Conservation (phyloP, 148 eudicot species). For the Fagopyrum esculentum region DNA sequence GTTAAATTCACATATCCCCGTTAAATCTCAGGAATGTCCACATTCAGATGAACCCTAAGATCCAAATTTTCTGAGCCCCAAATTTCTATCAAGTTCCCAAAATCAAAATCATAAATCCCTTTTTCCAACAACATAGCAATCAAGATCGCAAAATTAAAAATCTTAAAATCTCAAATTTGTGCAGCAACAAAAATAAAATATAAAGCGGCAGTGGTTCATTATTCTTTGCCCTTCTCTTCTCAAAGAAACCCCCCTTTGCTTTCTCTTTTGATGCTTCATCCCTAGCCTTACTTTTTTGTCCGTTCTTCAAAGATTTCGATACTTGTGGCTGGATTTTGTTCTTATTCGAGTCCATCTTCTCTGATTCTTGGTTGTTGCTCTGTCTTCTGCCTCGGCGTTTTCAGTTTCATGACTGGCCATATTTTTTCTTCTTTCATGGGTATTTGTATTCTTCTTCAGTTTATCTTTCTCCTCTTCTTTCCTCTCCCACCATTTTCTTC, state of each 20-base stretch:
- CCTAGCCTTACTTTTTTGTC: slow-evolving; percentile 33
- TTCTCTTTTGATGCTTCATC: slow-evolving; percentile 19
- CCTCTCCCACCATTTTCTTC: slow-evolving; percentile 9
- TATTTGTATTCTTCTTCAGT: slow-evolving; percentile 8
- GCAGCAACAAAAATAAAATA: too few relatives aligned
- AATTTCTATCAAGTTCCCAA: too few relatives aligned
- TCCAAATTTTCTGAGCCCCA: too few relatives aligned
- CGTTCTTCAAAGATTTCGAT: slow-evolving; percentile 11
- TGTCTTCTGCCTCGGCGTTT: slow-evolving; percentile 12
- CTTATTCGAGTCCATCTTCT: not conserved
- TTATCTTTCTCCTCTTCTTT: slow-evolving; percentile 13
- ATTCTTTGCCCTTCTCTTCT: slow-evolving; percentile 37
- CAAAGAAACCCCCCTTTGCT: slow-evolving; percentile 16
- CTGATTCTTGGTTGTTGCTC: not conserved
- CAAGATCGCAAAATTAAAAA: too few relatives aligned
- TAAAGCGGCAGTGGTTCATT: slow-evolving; percentile 57
- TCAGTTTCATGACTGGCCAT: slow-evolving; percentile 10
- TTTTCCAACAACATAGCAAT: too few relatives aligned
- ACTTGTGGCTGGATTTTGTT: slow-evolving; percentile 10
- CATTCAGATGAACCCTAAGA: too few relatives aligned
- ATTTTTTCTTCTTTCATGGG: slow-evolving; percentile 20
- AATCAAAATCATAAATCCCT: too few relatives aligned
- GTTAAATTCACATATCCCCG: too few relatives aligned
- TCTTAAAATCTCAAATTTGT: too few relatives aligned
- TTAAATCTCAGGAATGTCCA: too few relatives aligned